Evolutionary conservation across 495 filamentous ascomycete genomes (phyloP).

Genomic region (Sordaria brevicollis): DNA sequence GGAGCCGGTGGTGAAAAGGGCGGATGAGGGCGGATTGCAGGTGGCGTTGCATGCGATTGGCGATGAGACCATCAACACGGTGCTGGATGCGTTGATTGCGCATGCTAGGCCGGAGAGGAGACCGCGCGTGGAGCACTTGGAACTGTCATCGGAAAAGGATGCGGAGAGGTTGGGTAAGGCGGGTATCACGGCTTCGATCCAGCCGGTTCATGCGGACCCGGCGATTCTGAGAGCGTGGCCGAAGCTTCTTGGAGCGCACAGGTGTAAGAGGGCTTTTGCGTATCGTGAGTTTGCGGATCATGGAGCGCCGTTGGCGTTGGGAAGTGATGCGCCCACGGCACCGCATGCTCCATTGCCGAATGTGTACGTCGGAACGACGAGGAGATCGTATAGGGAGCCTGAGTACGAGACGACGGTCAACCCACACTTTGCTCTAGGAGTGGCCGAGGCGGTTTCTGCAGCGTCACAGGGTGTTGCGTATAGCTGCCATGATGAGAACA

Average conservation of each 20-base stretch:
- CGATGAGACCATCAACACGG: conserved; percentile 44
- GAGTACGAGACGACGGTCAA: conserved; percentile 39
- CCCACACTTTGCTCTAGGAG: conserved; percentile 38
- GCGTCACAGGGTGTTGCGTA: conserved; percentile 49
- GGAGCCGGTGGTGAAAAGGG: conserved; percentile 42
- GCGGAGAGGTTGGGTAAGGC: conserved; percentile 40
- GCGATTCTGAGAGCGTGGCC: conserved; percentile 53
- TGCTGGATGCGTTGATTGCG: conserved; percentile 43
- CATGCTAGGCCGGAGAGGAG: conserved; percentile 34
- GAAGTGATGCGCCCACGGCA: conserved; percentile 52
- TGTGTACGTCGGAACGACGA: conserved; percentile 50
- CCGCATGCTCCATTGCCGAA: conserved; percentile 46
- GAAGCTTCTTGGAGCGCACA: conserved; percentile 38
- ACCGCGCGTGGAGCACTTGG: conserved; percentile 54
- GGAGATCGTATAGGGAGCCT: conserved; percentile 43
- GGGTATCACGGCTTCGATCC: conserved; percentile 53
- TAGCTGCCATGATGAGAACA: conserved; percentile 45
- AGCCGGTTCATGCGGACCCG: conserved; percentile 54
- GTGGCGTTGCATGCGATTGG: conserved; percentile 59
- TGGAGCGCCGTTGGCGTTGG: conserved; percentile 45
- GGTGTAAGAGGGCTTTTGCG: conserved; percentile 47
- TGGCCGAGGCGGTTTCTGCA: conserved; percentile 42
- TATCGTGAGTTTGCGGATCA: conserved; percentile 49
- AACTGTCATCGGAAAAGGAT: conserved; percentile 44
- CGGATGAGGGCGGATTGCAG: conserved; percentile 45